Evolutionary conservation across 2,329 filamentous ascomycete genomes (phyloP), one percentile per base, ranked within the genome.

Genomic region (Fusarium duplospermum): DNA sequence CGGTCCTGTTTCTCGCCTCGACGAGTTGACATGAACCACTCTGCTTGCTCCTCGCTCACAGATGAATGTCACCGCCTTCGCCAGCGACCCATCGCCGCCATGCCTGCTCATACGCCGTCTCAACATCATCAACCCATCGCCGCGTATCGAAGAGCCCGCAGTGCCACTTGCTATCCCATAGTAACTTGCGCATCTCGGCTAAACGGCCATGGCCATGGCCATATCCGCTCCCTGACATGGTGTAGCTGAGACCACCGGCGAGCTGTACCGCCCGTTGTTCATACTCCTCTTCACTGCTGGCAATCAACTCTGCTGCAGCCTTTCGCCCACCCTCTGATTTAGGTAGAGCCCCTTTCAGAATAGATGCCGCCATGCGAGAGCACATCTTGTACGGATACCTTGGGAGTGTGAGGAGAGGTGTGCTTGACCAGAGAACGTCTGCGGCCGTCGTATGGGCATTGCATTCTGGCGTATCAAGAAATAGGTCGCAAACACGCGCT

Each of bases 321-420:
- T 85, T 86, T 8, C 85, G 84, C 4, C 96, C 95, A n/a, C 91
- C 90, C 2, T 86, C 83, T 0, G 86, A 88, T 74, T 91, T 92
- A 0, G 96, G 96, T 4, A 99, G 85, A 0, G 96, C 96, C 18
- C 96, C 96, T 73, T 91, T 93, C 33, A 99, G 87, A 66, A 99
- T 98, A 13, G 94, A 98, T 8, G 96, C 95, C 8, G 96, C 96
- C 93, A 99, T 99, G 63, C 96, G 93, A 50, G 94, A 97, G 83
- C 96, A 99, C 96, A 99, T 99, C 84, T 99, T 99, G 84, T 98
- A 98, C 60, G 93, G 90, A 82, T 98, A 98, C 38, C 96, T 90
- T 13, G 96, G 95, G 33, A 96, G 87, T 0, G 96, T 99, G 31
- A 99, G 87, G 24, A 99, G 86, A 6, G 96, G 96, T 1, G 96